Evolutionary conservation across 208 protist genomes (phyloP), one percentile per base, ranked within the genome.

Genomic region (Trichomonas tenax): DNA sequence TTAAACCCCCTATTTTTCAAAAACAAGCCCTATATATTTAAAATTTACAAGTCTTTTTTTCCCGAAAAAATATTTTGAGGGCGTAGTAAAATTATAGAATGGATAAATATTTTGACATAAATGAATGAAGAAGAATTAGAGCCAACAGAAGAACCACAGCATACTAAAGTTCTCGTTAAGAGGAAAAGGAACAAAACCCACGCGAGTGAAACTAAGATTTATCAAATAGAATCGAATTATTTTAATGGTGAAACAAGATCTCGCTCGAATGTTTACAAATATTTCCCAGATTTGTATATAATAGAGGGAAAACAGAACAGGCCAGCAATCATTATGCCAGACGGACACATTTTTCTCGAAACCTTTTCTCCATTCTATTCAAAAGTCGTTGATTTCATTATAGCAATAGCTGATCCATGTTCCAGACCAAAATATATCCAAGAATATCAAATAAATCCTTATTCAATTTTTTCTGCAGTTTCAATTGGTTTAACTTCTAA

Each of bases 381-480:
- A 95, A 93, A 97, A 90, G 98, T 98, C 17, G 97, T 96, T 84
- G 98, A 99, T 88, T 98, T 99, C 95, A 96, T 99, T 0, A 97
- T 98, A 36, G 97, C 98, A 34, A 98, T 99, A 44, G 98, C 99
- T 15, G 99, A 99, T 97, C 98, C 99, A 45, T 97, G 98, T 14
- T 98, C 98, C 14, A 97, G 99, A 6, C 98, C 99, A 0, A 96
- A 98, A 10, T 96, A 98, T 9, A 98, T 99, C 48, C 99, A 99
- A 96, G 98, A 99, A 97, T 99, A 99, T 97, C 97, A 98, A 58
- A 97, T 99, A 23, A 99, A 98, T 6, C 97, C 97, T 14, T 99
- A 99, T 96, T 99, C 99, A 2, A 97, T 99, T 3, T 99, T 98
- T 88, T 98, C 98, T 0, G 99, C 99, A 3, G 98, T 99, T 0